Percentiles rank a stretch among this genome's conserved stretches.
phyloP scores from a whole-genome alignment of 106 monocot species.

The Dioscorea alata region DNA sequence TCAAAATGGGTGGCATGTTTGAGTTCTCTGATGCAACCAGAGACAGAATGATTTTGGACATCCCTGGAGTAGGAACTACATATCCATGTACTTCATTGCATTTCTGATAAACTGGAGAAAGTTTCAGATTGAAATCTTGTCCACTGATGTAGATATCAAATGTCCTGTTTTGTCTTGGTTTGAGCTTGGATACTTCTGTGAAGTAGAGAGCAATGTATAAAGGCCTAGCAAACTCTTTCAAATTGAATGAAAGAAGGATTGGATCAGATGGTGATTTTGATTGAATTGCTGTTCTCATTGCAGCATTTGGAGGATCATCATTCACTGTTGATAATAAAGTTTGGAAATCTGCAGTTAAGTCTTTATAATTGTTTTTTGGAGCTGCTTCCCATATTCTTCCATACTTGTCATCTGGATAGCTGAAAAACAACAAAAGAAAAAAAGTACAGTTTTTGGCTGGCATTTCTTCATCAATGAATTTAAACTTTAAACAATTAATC shows the following conservation, averaged over 20 bases:
- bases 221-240: neutral
- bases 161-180: neutral
- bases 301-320: neutral
- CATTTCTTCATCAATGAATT: too few species aligned
- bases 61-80: neutral
- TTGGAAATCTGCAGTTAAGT: neutral
- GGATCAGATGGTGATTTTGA: neutral
- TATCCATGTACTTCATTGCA: constrained; percentile 1
- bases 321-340: neutral
- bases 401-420: constrained; percentile 6
- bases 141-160: constrained; percentile 8
- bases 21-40: constrained; percentile 6
- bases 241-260: neutral
- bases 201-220: constrained; percentile 5
- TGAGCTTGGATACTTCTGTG: too few species aligned
- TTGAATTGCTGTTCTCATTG: constrained; percentile 8
- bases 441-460: too few species aligned
- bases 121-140: neutral
- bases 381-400: constrained; percentile 2
- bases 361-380: neutral
- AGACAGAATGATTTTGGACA: neutral
- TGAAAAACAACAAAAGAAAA: too few species aligned
- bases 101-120: constrained; percentile 1
- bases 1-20: constrained; percentile 9
- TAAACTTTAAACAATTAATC: neutral